Percentiles rank a stretch among this genome's conserved stretches.
Evolutionary conservation across 306 rosid genomes (phyloP).

Genomic region (Arachis stenosperma): DNA sequence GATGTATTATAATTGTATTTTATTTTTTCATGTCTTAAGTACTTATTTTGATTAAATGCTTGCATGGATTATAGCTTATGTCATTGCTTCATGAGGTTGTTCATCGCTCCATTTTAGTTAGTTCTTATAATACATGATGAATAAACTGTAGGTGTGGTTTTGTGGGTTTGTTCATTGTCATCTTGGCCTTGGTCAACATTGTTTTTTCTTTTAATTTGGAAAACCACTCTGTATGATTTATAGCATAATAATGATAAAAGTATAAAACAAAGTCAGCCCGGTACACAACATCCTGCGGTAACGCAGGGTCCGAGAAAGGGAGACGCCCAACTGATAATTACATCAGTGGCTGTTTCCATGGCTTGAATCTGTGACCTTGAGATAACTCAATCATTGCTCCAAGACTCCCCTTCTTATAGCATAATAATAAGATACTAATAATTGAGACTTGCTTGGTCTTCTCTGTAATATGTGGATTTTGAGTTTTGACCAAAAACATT

Average conservation of each 20-base stretch:
- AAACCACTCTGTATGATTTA: neutral
- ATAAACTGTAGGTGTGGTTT: neutral
- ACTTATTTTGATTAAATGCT: neutral
- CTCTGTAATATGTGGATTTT: neutral
- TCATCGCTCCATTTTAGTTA: neutral
- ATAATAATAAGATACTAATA: neutral
- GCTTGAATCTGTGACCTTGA: too few species aligned
- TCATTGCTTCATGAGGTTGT: slow-evolving; percentile 15
- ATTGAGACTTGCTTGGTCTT: neutral
- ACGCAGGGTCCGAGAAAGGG: too few species aligned
- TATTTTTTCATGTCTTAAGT: neutral
- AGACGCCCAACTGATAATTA: too few species aligned
- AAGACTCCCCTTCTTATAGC: too few species aligned
- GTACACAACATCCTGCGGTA: too few species aligned
- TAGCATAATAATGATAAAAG: too few species aligned
- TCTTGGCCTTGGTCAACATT: neutral
- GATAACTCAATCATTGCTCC: too few species aligned
- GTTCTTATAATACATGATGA: neutral
- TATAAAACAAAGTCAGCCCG: too few species aligned
- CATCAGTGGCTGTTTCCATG: too few species aligned
- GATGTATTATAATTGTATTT: neutral
- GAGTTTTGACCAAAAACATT: neutral
- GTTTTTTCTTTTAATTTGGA: neutral
- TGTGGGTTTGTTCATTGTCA: neutral
- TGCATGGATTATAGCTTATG: neutral